phyloP scores from a whole-genome alignment of 1,284 basidiomycete species.

The Ustilago cynodontis region DNA sequence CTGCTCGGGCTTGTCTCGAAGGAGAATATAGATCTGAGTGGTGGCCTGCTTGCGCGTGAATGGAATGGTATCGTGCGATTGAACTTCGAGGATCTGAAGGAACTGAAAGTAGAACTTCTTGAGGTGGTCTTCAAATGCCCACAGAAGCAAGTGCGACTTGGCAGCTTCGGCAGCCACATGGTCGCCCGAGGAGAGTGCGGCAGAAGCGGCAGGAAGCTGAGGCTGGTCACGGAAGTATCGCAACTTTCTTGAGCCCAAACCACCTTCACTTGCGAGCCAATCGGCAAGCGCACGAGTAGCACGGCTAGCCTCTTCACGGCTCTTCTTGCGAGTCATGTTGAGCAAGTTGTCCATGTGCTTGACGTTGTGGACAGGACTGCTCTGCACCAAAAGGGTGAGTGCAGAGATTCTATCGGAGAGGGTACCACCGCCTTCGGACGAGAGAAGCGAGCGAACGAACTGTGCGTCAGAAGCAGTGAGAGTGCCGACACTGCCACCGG shows the following conservation, averaged over 20 bases:
- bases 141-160: slow-evolving; percentile 79
- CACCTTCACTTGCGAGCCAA: slow-evolving; percentile 83
- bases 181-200: slow-evolving; percentile 33
- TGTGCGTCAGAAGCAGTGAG: slow-evolving; percentile 64
- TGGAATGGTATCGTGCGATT: slow-evolving; percentile 86
- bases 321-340: slow-evolving; percentile 88
- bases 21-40: slow-evolving; percentile 78
- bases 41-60: slow-evolving; percentile 89
- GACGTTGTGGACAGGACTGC: slow-evolving; percentile 87
- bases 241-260: slow-evolving; percentile 79
- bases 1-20: slow-evolving; percentile 93
- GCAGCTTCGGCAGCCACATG: slow-evolving; percentile 45
- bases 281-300: slow-evolving; percentile 91
- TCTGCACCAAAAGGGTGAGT: slow-evolving; percentile 88
- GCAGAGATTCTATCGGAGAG: slow-evolving; percentile 94
- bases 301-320: slow-evolving; percentile 89
- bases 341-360: slow-evolving; percentile 73
- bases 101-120: slow-evolving; percentile 97
- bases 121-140: slow-evolving; percentile 96
- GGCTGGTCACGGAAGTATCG: slow-evolving; percentile 93
- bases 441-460: slow-evolving; percentile 67
- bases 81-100: slow-evolving; percentile 88
- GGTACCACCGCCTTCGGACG: slow-evolving; percentile 73
- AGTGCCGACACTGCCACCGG: slow-evolving; percentile 57
- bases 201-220: slow-evolving; percentile 75